Evolutionary conservation across 2,329 filamentous ascomycete genomes (phyloP), one percentile per base, ranked within the genome.

Genomic region (Chlorencoelia australis): DNA sequence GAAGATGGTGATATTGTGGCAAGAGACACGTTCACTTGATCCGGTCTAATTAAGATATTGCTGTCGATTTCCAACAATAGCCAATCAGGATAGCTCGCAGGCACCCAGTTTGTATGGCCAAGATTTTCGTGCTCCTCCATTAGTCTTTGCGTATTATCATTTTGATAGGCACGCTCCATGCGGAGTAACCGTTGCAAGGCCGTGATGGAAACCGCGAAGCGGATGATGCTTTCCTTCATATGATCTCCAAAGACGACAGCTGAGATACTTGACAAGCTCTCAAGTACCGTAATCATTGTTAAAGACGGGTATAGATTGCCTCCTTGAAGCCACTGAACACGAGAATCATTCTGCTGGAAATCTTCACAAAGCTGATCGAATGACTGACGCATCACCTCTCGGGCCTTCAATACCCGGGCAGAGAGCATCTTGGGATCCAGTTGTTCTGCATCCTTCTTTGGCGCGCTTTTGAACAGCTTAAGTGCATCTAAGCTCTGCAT

Each of bases 61-160:
- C 68, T 63, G 34, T 84, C 79, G 10, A 84, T 68, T 43, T 84
- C 79, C 0, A 85, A 55, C 0, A 84, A 59, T 0, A 84, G 52
- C 71, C 76, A 82, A 47, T 84, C 78, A 0, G 74, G 63, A 20
- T 67, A 53, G 0, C 71, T 56, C 1, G 18, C 4, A 4, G 57
- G 47, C 3, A 46, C 37, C 27, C 58, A 57, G 18, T 66, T 54
- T 0, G 21, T 38, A 42, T 69, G 65, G 0, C 63, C 63, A 2
- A 25, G 5, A 44, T 69, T 64, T 0, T 36, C n/a, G 2, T 51
- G 46, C 41, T 68, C 66, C 2, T 60, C 59, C 0, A 45, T 18
- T 2, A 65, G 22, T 33, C 56, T 51, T 10, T 59, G 50, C 1
- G 42, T 7, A 15, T 59, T 55, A 0, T 15, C 2, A 30, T 60